A percentile compares a stretch with the other conserved stretches of the same genome.
These are phyloP conservation scores for Candida multigemmis DNA, from an alignment of 805 yeast species.

Conservation along the genomic window DNA sequence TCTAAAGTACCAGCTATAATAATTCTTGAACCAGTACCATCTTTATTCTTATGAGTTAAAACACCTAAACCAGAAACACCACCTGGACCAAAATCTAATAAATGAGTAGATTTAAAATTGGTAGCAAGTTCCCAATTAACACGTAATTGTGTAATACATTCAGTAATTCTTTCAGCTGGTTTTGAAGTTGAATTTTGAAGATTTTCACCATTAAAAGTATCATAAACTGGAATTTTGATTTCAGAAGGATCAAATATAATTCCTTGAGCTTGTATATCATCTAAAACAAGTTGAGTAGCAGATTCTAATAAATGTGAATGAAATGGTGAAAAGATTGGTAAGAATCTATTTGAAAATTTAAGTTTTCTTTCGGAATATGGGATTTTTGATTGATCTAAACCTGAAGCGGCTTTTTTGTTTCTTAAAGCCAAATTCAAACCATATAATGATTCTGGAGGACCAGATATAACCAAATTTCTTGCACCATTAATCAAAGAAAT, in stretches of 20 bases:
- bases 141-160: constrained; percentile 78
- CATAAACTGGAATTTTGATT: constrained; percentile 80
- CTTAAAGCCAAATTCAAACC: constrained; percentile 90
- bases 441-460: constrained; percentile 96
- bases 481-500: constrained; percentile 94
- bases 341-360: constrained; percentile 85
- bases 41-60: constrained; percentile 93
- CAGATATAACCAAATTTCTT: constrained; percentile 88
- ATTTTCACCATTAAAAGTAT: constrained; percentile 79
- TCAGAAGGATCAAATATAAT: constrained; percentile 47
- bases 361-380: constrained; percentile 92
- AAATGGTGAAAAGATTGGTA: constrained; percentile 95
- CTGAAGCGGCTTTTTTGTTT: constrained; percentile 90
- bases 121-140: constrained; percentile 96
- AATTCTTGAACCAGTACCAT: constrained; percentile 95
- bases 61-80: constrained; percentile 96
- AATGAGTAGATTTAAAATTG: constrained; percentile 71
- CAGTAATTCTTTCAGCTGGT: constrained; percentile 54
- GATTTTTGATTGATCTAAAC: constrained; percentile 89
- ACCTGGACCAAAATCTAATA: constrained; percentile 98
- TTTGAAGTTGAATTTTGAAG: constrained; percentile 39
- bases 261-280: constrained; percentile 51
- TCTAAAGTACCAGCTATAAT: constrained; percentile 91
- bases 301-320: constrained; percentile 78
- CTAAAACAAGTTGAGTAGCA: constrained; percentile 58